Base-by-base conservation (phyloP, 148 eudicot genomes). In the Salicornia ramosissima region DNA sequence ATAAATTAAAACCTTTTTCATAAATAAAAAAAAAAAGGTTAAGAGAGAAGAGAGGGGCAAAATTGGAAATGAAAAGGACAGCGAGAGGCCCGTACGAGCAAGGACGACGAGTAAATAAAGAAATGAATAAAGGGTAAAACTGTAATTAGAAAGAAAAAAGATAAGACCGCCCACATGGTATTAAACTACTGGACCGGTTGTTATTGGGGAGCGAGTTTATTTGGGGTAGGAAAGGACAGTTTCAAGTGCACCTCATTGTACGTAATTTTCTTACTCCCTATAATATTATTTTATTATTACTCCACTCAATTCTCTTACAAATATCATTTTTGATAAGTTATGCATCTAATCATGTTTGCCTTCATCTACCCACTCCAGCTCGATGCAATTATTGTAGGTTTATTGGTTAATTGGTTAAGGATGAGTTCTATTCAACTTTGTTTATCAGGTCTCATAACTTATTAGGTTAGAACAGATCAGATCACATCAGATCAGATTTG, bases 161-260 rank as follows among this genome's bases (percentile, higher is more conserved):
- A 85, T 52, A 68, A 71, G 22, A 4, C 43, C 68, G 61, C 25
- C 49, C 58, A 66, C 67, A 42, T 71, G 79, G 22, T 19, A 67
- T 43, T 36, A 51, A 78, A 60, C 69, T 43, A 78, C 80, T 74
- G 81, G 79, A 75, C 77, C 65, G 70, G 56, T 64, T 74, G 69
- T 84, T 73, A 61, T 74, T 71, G 77, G 92, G 82, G 96, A 80
- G 12, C 83, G 87, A 68, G 68, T 66, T 25, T 77, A 88, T 83
- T 69, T 75, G 90, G 84, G 90, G 87, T 61, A 86, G 92, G 88
- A 70, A 65, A 62, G 70, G 80, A 72, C 76, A 72, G 2, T 10
- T 31, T 61, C 69, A 67, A 60, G 56, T 77, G 65, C 65, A 54
- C 65, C 69, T 67, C 26, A 6, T 71, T 26, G 80, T 77, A 72